Evolutionary conservation across 1,284 basidiomycete species (phyloP), one percentile per base, ranked within the genome.

Genomic region (Cutaneotrichosporon sp.): DNA sequence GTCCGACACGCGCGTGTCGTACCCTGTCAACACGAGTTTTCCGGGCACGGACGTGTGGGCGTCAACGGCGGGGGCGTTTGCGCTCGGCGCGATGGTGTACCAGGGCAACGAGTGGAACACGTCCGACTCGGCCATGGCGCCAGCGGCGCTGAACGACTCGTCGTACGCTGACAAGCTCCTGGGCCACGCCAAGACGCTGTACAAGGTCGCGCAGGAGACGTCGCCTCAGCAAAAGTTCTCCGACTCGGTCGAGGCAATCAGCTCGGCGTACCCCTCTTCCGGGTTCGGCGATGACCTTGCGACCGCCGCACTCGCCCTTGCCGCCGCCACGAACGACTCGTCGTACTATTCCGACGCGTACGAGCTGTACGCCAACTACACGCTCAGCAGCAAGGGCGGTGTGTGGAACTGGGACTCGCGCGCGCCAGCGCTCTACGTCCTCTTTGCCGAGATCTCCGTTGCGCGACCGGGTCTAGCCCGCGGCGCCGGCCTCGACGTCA

Each of bases 371-470:
- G 66, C 75, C 4, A 75, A 82, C 35, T 86, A 82, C 65, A 69
- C 77, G 15, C 78, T 90, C 0, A 73, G 75, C 4, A 77, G 77
- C 1, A 75, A 79, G 39, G 76, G 84, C 49, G 73, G 77, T 5
- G 84, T 86, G 7, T 88, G 92, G 76, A 92, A 93, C 68, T 96
- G 92, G 91, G 90, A 93, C 67, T 82, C 83, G 2, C 88, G 88
- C 69, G 80, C 81, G 0, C 85, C 89, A 3, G 88, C 85, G 1
- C 68, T 88, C 0, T 81, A 84, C 39, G 80, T 94, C 17, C 75
- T 94, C 12, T 87, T 87, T 49, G 69, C 72, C 1, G 77, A 80
- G 60, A 56, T 76, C 8, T 68, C 76, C 1, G 56, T 68, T 21
- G 67, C 73, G 15, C 66, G 75, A 46, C 74, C 76, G 0, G 84